Conservation (phyloP, 73 alveolate genomes). For the Diophrys appendiculata region DNA sequence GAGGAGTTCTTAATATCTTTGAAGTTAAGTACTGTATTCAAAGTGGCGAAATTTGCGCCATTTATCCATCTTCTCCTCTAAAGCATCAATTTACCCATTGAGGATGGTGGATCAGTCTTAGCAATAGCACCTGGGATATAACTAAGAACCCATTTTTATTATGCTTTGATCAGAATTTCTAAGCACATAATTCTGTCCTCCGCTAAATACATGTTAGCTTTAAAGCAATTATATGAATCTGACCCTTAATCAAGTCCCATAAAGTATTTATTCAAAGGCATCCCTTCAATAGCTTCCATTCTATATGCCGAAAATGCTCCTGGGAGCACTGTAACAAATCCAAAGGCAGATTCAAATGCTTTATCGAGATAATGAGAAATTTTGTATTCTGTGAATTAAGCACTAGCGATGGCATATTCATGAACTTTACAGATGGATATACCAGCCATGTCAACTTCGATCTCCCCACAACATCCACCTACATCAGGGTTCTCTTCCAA, state of each 20-base stretch:
- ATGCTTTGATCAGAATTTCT: constrained; percentile 32
- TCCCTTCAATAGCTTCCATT: neutral
- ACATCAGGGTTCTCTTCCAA: constrained; percentile 13
- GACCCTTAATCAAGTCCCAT: neutral
- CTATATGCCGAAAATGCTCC: neutral
- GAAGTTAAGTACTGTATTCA: constrained; percentile 15
- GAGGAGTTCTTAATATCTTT: constrained; percentile 8
- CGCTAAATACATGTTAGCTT: constrained; percentile 69
- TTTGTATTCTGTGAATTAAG: neutral
- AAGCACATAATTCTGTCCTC: constrained; percentile 73
- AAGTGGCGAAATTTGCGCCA: constrained; percentile 66
- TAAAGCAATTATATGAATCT: constrained; percentile 9
- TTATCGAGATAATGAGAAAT: constrained; percentile 3
- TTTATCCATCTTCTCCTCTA: constrained; percentile 77
- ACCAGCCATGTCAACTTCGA: neutral
- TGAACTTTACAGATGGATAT: neutral
- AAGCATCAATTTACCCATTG: constrained; percentile 32
- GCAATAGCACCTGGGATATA: constrained; percentile 56
- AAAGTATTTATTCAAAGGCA: neutral
- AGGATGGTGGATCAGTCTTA: constrained; percentile 57
- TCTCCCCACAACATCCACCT: constrained; percentile 19
- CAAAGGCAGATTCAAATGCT: neutral
- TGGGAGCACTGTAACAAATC: constrained; percentile 7
- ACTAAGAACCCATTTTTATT: constrained; percentile 16
- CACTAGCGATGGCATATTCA: neutral